Conservation (phyloP, 1,139 yeast species). For the Kurtzmaniella natalensis region DNA sequence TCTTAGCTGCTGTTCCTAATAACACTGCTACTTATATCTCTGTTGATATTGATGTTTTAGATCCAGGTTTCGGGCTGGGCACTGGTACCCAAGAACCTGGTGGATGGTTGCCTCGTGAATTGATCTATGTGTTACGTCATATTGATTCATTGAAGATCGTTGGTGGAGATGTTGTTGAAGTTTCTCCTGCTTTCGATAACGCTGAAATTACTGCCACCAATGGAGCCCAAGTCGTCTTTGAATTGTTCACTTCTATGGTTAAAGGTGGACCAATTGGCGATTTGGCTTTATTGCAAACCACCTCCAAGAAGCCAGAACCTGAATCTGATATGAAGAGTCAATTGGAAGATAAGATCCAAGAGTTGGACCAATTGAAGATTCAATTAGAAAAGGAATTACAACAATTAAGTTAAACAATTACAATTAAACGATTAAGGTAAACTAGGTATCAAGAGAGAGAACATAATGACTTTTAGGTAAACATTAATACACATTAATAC, state of each 20-base stretch:
- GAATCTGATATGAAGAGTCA: not conserved
- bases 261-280: slow-evolving; percentile 39
- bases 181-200: slow-evolving; percentile 66
- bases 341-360: slow-evolving; percentile 13
- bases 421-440: no score
- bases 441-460: no score
- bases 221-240: slow-evolving; percentile 73
- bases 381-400: slow-evolving; percentile 13
- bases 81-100: slow-evolving; percentile 85
- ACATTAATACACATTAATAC: no score
- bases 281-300: slow-evolving; percentile 5
- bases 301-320: slow-evolving; percentile 5
- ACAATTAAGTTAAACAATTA: slow-evolving; percentile 4
- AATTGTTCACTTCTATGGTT: slow-evolving; percentile 70
- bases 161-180: slow-evolving; percentile 80
- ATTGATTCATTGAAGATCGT: slow-evolving; percentile 58
- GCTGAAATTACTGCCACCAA: slow-evolving; percentile 74
- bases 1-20: slow-evolving; percentile 46
- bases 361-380: slow-evolving; percentile 13
- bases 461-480: no score
- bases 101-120: slow-evolving; percentile 76
- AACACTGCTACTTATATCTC: slow-evolving; percentile 66
- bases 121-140: slow-evolving; percentile 55
- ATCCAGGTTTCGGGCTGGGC: slow-evolving; percentile 78
- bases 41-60: slow-evolving; percentile 77